These are phyloP conservation scores for Cubamyces lactineus DNA, from an alignment of 768 basidiomycete genomes.

Conservation along the genomic window DNA sequence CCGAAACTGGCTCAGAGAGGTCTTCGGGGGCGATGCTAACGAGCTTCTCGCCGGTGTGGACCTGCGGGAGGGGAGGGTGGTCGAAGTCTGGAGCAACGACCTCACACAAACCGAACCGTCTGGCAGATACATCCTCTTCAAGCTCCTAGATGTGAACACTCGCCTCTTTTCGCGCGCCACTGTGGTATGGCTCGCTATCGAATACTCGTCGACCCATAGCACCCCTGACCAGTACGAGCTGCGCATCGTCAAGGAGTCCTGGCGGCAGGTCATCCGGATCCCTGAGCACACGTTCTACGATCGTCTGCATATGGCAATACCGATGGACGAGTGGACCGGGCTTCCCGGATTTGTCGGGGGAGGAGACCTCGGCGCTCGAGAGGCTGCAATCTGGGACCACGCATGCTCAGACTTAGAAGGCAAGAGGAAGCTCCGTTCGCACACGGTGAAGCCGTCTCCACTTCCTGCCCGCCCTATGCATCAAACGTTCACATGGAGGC, in stretches of 20 bases:
- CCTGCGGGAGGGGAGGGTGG: background rate
- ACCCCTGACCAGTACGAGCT: background rate
- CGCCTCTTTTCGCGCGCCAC: conserved; percentile 21
- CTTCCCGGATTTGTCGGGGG: background rate
- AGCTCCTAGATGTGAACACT: conserved; percentile 12
- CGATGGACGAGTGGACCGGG: background rate
- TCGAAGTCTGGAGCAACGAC: background rate
- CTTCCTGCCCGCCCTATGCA: background rate
- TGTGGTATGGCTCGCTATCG: conserved; percentile 18
- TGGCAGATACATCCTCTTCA: background rate
- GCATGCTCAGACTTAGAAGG: background rate
- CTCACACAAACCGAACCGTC: too few species aligned
- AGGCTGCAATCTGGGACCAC: background rate
- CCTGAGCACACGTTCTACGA: conserved; percentile 13
- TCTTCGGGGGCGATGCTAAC: background rate
- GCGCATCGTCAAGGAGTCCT: conserved; percentile 18
- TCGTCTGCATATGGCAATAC: background rate
- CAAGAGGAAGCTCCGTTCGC: too few species aligned
- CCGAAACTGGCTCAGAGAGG: background rate
- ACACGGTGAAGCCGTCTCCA: background rate
- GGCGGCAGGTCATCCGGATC: conserved; percentile 11
- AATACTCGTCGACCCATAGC: background rate
- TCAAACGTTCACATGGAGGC: conserved; percentile 2
- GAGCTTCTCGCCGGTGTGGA: background rate
- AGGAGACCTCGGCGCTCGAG: background rate